A percentile compares a stretch with the other conserved stretches of the same genome.
phyloP scores from a whole-genome alignment of 495 filamentous ascomycete species.

The Podospora tetraspora region DNA sequence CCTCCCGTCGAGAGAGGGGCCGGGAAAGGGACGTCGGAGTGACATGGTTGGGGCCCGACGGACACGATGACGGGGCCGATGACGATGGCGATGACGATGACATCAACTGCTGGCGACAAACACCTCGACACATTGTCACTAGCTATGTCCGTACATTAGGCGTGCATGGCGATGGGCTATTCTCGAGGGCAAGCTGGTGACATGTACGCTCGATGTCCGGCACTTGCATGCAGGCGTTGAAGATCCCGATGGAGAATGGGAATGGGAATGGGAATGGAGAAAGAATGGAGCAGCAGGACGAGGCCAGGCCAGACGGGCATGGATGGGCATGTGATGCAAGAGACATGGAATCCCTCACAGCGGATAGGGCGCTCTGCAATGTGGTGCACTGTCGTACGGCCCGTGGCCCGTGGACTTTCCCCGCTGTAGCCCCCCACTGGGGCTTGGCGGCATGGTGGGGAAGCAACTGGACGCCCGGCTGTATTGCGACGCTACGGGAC shows the following conservation, averaged over 20 bases:
- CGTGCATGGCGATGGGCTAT: background rate
- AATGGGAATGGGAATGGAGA: background rate
- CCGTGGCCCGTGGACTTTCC: background rate
- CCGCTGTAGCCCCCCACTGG: background rate
- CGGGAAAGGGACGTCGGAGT: slow-evolving; percentile 21
- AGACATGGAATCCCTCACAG: background rate
- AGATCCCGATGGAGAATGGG: background rate
- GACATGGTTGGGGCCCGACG: slow-evolving; percentile 22
- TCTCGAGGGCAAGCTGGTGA: background rate
- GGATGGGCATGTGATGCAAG: slow-evolving; percentile 11
- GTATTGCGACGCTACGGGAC: background rate
- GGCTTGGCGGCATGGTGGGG: background rate
- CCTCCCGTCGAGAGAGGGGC: slow-evolving; percentile 24
- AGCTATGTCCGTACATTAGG: background rate
- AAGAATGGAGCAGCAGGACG: background rate
- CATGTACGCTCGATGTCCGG: background rate
- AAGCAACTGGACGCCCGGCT: background rate
- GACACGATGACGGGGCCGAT: background rate
- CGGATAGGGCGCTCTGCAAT: no score
- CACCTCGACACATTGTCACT: slow-evolving; percentile 6
- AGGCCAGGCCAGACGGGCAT: background rate
- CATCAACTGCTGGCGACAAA: background rate
- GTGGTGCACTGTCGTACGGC: no score
- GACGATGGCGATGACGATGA: background rate
- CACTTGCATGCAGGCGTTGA: background rate